phyloP scores from a whole-genome alignment of 371 early-diverging fungal genomes.

The Mucor irregularis region DNA sequence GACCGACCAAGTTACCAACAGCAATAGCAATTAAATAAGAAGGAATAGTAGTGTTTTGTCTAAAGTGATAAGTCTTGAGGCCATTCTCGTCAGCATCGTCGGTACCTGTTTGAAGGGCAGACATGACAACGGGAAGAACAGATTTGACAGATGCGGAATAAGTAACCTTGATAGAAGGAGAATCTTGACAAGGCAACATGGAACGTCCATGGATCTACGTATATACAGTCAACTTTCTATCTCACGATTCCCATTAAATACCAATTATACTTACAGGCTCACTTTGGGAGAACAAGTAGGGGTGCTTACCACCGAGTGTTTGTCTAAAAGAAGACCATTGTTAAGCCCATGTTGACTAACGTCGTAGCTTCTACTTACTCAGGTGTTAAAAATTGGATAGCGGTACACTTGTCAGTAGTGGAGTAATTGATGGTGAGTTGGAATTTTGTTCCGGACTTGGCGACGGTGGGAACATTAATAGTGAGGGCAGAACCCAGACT shows the following conservation, averaged over 20 bases:
- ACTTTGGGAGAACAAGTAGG: conserved; percentile 96
- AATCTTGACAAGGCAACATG: conserved; percentile 93
- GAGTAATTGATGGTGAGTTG: conserved; percentile 71
- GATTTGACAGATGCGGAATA: conserved; percentile 81
- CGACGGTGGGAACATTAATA: conserved; percentile 53
- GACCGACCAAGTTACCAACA: conserved; percentile 81
- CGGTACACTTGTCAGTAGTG: conserved; percentile 82
- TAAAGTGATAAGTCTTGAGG: conserved; percentile 64
- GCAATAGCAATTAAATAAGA: conserved; percentile 95
- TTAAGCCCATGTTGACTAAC: background rate
- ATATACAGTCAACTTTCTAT: background rate
- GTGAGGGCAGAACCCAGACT: conserved; percentile 78
- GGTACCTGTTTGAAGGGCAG: conserved; percentile 19
- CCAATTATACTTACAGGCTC: conserved; percentile 58
- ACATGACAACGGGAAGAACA: conserved; percentile 42
- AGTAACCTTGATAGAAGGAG: conserved; percentile 88
- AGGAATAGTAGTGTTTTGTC: conserved; percentile 76
- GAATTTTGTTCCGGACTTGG: conserved; percentile 43
- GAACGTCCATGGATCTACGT: conserved; percentile 92
- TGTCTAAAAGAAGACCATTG: conserved; percentile 52
- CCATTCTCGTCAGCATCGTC: conserved; percentile 37
- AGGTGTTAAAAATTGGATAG: conserved; percentile 89
- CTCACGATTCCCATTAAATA: background rate
- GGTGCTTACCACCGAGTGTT: conserved; percentile 91
- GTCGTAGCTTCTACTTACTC: conserved; percentile 10